Evolutionary conservation across 139 green algal genomes (phyloP).

Genomic region (Micractinium conductrix): DNA sequence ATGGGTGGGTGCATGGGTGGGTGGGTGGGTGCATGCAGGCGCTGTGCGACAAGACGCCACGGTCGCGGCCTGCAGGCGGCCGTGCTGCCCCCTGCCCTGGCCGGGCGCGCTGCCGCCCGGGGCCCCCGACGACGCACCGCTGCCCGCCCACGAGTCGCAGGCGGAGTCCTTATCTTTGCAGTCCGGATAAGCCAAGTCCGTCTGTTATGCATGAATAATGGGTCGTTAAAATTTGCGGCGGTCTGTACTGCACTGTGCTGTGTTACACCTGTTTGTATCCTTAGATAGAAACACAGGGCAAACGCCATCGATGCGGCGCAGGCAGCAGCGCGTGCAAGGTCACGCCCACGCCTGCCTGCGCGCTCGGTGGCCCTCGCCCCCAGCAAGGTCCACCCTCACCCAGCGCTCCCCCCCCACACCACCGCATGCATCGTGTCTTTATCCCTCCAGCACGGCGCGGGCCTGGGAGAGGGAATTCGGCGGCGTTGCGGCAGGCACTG

Average conservation of each 20-base stretch:
- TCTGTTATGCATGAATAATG: too few species aligned
- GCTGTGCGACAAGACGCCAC: too few species aligned
- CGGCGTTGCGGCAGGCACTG: not conserved
- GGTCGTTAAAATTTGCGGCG: too few species aligned
- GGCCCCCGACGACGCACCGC: not conserved
- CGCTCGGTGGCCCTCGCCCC: too few species aligned
- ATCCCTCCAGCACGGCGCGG: too few species aligned
- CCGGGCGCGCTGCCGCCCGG: too few species aligned
- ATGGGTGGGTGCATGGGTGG: too few species aligned
- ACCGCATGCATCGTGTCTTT: not conserved
- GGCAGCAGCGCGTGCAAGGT: not conserved
- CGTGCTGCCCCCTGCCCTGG: not conserved
- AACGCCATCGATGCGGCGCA: not conserved
- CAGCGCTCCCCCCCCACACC: not conserved
- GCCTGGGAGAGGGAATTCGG: not conserved
- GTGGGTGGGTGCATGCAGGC: too few species aligned
- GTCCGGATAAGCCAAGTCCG: not conserved
- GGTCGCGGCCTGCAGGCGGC: too few species aligned
- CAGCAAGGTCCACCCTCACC: too few species aligned
- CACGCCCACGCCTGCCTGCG: too few species aligned
- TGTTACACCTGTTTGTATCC: not conserved
- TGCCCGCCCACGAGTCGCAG: constrained; percentile 32
- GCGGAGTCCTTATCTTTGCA: not conserved
- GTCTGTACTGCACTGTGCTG: too few species aligned
- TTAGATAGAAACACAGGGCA: not conserved